Percentiles rank a stretch among this genome's conserved stretches.
Conservation (phyloP, 148 eudicot genomes). For the Mesembryanthemum crystallinum region DNA sequence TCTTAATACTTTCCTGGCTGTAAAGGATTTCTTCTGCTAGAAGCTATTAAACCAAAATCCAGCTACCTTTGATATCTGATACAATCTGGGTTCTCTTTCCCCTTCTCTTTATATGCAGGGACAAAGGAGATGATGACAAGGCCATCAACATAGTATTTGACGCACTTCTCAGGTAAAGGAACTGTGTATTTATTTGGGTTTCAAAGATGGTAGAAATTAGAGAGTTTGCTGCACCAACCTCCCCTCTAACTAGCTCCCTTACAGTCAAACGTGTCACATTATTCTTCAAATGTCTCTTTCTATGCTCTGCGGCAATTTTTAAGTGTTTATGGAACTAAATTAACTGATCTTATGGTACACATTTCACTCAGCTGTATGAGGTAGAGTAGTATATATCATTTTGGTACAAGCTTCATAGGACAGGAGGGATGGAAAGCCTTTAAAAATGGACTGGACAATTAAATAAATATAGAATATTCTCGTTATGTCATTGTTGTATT, state of each 20-base stretch:
- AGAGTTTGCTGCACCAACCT: slow-evolving; percentile 73
- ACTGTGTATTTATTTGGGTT: slow-evolving; percentile 9
- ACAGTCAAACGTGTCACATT: slow-evolving; percentile 40
- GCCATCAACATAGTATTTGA: background rate
- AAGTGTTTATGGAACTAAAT: background rate
- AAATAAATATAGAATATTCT: too few species aligned
- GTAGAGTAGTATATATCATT: too few species aligned
- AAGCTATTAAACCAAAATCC: slow-evolving; percentile 19
- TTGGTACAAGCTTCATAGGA: too few species aligned
- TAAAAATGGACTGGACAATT: too few species aligned
- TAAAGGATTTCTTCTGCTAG: slow-evolving; percentile 11
- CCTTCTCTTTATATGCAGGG: slow-evolving; percentile 12
- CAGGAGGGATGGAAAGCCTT: too few species aligned
- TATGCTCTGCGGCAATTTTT: slow-evolving; percentile 22
- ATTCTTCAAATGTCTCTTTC: background rate
- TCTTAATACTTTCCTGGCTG: background rate
- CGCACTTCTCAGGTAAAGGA: slow-evolving; percentile 19
- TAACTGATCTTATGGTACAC: background rate
- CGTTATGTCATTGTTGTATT: too few species aligned
- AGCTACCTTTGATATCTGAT: slow-evolving; percentile 11
- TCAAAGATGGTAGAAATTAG: slow-evolving; percentile 40
- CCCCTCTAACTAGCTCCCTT: slow-evolving; percentile 44
- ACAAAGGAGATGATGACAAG: slow-evolving; percentile 21
- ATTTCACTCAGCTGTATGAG: background rate
- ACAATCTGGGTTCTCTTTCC: background rate